phyloP scores from a whole-genome alignment of 2,329 filamentous ascomycete species.

The Alternaria alternata region DNA sequence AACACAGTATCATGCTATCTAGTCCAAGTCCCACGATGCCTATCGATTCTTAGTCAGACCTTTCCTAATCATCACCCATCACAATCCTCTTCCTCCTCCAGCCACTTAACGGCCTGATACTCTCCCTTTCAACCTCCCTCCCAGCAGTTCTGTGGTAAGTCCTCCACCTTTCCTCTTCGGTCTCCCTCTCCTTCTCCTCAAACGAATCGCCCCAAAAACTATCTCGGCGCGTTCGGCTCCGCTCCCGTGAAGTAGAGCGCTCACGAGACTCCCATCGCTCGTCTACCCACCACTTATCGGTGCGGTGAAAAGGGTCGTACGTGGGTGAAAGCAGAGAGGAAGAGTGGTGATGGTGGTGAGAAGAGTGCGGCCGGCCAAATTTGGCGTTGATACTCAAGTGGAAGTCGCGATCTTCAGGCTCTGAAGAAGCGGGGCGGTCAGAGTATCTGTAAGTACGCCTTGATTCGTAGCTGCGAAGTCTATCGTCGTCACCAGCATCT shows the following conservation, averaged over 20 bases:
- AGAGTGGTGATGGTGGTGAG: background rate
- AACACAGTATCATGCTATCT: background rate
- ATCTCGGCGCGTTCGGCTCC: conserved; percentile 11
- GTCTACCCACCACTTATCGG: conserved; percentile 39
- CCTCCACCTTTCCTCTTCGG: conserved; percentile 33
- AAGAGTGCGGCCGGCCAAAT: conserved; percentile 29
- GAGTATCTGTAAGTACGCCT: conserved; percentile 17
- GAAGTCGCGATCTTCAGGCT: conserved; percentile 32
- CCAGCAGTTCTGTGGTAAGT: conserved; percentile 27
- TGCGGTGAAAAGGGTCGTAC: conserved; percentile 29
- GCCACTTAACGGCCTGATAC: conserved; percentile 41
- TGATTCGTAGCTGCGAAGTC: conserved; percentile 9
- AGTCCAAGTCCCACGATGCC: background rate
- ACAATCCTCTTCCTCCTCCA: conserved; percentile 24
- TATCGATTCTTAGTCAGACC: background rate
- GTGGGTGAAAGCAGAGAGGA: conserved; percentile 24
- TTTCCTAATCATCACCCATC: background rate
- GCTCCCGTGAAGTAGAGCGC: conserved; percentile 20
- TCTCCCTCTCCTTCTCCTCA: conserved; percentile 24
- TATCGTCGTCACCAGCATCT: conserved; percentile 17
- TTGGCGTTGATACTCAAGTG: conserved; percentile 32
- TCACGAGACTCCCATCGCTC: conserved; percentile 40
- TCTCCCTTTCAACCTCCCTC: conserved; percentile 43
- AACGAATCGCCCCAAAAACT: conserved; percentile 21
- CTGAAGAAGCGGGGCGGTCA: conserved; percentile 19